Conservation (phyloP, 192 early-diverging fungal genomes). For the Linnemannia zychae region DNA sequence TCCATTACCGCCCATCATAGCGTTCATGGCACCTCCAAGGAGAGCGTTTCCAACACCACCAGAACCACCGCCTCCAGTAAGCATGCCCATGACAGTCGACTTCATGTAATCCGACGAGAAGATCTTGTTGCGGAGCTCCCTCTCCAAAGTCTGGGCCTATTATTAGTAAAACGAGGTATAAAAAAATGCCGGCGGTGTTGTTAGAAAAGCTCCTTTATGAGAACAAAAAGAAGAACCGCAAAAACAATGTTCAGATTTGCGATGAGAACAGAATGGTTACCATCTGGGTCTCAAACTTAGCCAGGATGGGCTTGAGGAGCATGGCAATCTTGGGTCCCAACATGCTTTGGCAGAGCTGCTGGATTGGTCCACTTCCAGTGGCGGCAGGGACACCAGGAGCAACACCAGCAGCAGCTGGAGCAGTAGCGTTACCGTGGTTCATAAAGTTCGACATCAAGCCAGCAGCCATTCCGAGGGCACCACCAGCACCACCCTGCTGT, state of each 20-base stretch:
- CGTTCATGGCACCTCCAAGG: constrained; percentile 16
- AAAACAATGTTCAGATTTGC: not conserved
- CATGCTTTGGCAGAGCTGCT: constrained; percentile 32
- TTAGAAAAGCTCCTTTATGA: constrained; percentile 9
- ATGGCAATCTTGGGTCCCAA: constrained; percentile 36
- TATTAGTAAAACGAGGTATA: not conserved
- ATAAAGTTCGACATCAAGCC: constrained; percentile 43
- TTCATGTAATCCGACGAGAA: constrained; percentile 53
- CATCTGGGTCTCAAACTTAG: constrained; percentile 49
- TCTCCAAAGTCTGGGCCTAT: constrained; percentile 29
- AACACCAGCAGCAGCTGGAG: not conserved
- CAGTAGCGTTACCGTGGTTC: not conserved
- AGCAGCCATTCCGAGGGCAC: constrained; percentile 35
- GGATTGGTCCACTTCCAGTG: constrained; percentile 28
- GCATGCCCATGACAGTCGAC: constrained; percentile 25
- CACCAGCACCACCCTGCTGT: constrained; percentile 26
- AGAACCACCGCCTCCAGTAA: constrained; percentile 18
- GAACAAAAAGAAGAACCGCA: not conserved
- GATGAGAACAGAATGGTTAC: constrained; percentile 8
- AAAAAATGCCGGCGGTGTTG: not conserved
- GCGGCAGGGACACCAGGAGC: constrained; percentile 5
- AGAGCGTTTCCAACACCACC: constrained; percentile 12
- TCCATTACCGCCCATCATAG: constrained; percentile 3
- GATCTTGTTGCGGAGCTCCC: constrained; percentile 44
- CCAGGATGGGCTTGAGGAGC: constrained; percentile 33